Evolutionary conservation across 345 rosid genomes (phyloP).

Genomic region (Turnera subulata): DNA sequence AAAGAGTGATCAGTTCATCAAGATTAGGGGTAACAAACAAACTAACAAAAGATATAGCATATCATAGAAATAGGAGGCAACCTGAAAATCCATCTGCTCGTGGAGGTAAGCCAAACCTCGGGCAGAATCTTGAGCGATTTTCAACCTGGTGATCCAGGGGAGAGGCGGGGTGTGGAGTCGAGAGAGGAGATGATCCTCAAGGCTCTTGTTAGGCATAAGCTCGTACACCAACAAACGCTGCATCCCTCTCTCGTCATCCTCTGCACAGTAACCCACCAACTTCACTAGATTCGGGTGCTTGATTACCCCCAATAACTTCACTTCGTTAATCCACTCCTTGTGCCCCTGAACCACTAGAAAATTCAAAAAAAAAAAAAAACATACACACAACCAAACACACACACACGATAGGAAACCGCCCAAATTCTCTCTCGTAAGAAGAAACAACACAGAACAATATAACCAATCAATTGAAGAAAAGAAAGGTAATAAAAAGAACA

Average conservation of each 20-base stretch:
- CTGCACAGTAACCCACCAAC: conserved; percentile 87
- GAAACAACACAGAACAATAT: neutral
- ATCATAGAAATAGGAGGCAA: no score
- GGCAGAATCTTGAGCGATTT: conserved; percentile 85
- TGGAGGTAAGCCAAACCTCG: conserved; percentile 93
- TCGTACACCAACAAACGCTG: conserved; percentile 85
- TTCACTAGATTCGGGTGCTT: conserved; percentile 93
- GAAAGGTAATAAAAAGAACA: no score
- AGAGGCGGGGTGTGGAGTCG: conserved; percentile 39
- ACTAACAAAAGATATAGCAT: neutral
- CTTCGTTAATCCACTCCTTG: conserved; percentile 97
- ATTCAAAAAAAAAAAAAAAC: conserved; percentile 31
- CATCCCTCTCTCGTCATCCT: conserved; percentile 93
- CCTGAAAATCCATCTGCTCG: conserved; percentile 98
- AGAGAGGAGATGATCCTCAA: conserved; percentile 77
- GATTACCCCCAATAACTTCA: conserved; percentile 82
- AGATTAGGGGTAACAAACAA: neutral
- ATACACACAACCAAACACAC: no score
- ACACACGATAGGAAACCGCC: no score
- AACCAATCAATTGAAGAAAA: no score
- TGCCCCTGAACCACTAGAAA: conserved; percentile 89
- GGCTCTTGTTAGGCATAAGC: conserved; percentile 83
- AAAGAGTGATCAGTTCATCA: no score
- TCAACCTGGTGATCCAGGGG: conserved; percentile 71
- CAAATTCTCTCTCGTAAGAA: conserved; percentile 12